These are phyloP conservation scores for Ascosphaera apis DNA, from an alignment of 2,329 filamentous ascomycete genomes.

Conservation along the genomic window DNA sequence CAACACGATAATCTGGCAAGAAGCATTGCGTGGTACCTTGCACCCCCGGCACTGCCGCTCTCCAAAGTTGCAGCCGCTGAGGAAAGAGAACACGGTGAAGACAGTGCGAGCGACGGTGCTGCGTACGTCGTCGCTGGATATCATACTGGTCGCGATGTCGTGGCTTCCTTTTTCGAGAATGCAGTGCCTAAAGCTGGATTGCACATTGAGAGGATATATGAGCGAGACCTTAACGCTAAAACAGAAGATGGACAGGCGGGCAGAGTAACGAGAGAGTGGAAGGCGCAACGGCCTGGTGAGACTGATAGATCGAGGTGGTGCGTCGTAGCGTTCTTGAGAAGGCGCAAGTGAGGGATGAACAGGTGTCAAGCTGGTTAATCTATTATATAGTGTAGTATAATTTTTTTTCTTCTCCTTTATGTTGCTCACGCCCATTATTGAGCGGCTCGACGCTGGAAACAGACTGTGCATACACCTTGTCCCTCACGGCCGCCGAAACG, in stretches of 20 bases:
- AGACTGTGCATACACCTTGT: constrained; percentile 70
- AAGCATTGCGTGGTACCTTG: constrained; percentile 34
- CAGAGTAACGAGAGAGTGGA: constrained; percentile 22
- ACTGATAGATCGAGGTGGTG: constrained; percentile 34
- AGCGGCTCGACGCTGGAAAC: constrained; percentile 35
- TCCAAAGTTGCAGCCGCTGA: constrained; percentile 1
- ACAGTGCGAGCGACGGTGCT: constrained; percentile 25
- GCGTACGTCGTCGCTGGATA: constrained; percentile 32
- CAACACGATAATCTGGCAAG: constrained; percentile 32
- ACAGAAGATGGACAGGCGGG: constrained; percentile 15
- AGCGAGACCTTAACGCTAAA: constrained; percentile 27
- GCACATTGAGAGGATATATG: constrained; percentile 29
- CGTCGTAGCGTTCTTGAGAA: constrained; percentile 24
- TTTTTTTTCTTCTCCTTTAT: not conserved
- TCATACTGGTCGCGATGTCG: constrained; percentile 33
- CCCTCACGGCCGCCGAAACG: constrained; percentile 75
- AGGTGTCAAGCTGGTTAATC: constrained; percentile 1
- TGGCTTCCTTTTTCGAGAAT: constrained; percentile 32
- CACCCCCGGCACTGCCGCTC: constrained; percentile 7
- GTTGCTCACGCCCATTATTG: not conserved
- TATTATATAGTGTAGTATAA: not conserved
- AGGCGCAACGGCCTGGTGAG: constrained; percentile 25
- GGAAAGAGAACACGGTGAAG: constrained; percentile 43
- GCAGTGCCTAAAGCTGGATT: constrained; percentile 20
- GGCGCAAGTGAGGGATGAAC: constrained; percentile 1